phyloP scores from a whole-genome alignment of 805 yeast genomes.

The Yamadazyma akitaensis region DNA sequence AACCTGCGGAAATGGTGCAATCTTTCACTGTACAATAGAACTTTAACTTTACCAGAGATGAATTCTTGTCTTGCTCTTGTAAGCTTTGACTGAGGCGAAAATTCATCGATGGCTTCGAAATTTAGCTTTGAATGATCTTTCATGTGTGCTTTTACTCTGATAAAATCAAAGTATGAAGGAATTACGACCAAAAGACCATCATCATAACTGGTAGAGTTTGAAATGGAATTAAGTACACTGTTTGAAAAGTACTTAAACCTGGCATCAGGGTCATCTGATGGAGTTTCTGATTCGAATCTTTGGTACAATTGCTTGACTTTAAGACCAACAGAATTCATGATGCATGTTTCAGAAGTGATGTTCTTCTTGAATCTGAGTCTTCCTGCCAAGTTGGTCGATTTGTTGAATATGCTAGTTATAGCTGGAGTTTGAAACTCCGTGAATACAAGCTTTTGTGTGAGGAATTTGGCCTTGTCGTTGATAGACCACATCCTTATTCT shows the following conservation, averaged over 20 bases:
- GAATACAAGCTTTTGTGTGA: conserved; percentile 78
- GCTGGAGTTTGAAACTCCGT: conserved; percentile 79
- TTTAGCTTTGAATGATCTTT: conserved; percentile 54
- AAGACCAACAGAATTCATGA: conserved; percentile 63
- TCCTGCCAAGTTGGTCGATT: conserved; percentile 57
- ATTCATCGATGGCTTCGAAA: conserved; percentile 79
- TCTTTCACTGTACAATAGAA: conserved; percentile 90
- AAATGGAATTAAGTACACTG: conserved; percentile 67
- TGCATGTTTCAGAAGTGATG: conserved; percentile 45
- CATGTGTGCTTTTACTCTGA: conserved; percentile 71
- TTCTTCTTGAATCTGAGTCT: conserved; percentile 52
- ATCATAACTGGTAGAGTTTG: conserved; percentile 57
- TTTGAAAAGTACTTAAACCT: conserved; percentile 79
- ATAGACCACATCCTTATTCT: conserved; percentile 91
- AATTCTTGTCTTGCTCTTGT: conserved; percentile 71
- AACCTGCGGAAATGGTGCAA: conserved; percentile 87
- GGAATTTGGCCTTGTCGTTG: conserved; percentile 68
- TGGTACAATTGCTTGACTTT: conserved; percentile 67
- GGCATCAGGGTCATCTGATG: conserved; percentile 71
- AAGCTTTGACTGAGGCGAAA: conserved; percentile 67
- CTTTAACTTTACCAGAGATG: conserved; percentile 54
- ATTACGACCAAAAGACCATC: conserved; percentile 78
- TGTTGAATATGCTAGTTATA: conserved; percentile 58
- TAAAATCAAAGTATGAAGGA: conserved; percentile 83
- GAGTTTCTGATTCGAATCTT: conserved; percentile 56